Percentiles rank a stretch among this genome's conserved stretches.
Evolutionary conservation across 129 eudicot genomes (phyloP).

Genomic region (Logfia minima): DNA sequence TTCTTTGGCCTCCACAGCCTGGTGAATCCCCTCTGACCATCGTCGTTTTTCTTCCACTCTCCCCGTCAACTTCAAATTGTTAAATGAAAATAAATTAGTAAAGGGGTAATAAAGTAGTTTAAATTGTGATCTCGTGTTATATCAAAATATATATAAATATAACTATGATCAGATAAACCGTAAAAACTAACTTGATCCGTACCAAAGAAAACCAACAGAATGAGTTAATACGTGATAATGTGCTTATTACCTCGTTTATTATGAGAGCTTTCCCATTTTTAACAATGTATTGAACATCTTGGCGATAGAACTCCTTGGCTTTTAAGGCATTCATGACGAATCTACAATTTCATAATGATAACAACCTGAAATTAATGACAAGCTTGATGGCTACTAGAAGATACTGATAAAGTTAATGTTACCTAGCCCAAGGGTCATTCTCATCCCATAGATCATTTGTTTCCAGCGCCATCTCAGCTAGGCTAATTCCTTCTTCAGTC

Average conservation of each 20-base stretch:
- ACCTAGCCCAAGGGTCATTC: constrained; percentile 99
- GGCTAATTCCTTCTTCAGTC: constrained; percentile 83
- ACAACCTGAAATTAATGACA: constrained; percentile 13
- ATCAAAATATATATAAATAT: neutral
- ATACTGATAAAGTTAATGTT: constrained; percentile 3
- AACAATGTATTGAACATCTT: constrained; percentile 93
- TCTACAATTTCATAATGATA: constrained; percentile 44
- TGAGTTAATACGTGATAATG: constrained; percentile 4
- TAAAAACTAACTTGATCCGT: neutral
- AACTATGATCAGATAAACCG: neutral
- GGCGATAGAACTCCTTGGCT: constrained; percentile 94
- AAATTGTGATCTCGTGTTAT: neutral
- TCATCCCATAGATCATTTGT: constrained; percentile 97
- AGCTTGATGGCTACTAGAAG: constrained; percentile 1
- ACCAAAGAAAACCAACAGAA: constrained; percentile 14
- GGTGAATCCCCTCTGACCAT: constrained; percentile 99
- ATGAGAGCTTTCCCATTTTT: constrained; percentile 87
- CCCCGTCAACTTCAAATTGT: constrained; percentile 75
- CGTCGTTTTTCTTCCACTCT: constrained; percentile 96
- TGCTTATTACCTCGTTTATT: constrained; percentile 71
- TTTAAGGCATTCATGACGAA: constrained; percentile 92
- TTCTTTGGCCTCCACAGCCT: constrained; percentile 99
- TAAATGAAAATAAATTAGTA: neutral
- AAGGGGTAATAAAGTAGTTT: neutral
- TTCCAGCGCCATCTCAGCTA: constrained; percentile 95